Evolutionary conservation across 2,329 filamentous ascomycete genomes (phyloP), one percentile per base, ranked within the genome.

Genomic region (Xylariaceae sp.): DNA sequence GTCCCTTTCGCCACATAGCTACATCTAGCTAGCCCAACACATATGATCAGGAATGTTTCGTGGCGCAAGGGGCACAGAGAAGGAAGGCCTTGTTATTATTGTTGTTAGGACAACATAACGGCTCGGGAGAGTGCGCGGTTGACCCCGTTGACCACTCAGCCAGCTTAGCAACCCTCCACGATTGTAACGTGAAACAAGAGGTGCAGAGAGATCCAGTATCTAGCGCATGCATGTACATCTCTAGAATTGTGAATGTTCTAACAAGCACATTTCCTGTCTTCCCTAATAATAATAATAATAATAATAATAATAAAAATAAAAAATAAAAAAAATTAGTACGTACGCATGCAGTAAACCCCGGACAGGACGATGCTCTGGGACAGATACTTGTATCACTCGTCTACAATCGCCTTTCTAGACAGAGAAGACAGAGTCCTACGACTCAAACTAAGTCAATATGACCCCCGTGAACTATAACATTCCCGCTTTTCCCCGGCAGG

Each of bases 401-500:
- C 32, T 48, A 29, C 20, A 29, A 15, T 39, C 41, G 10, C 20
- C 16, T 43, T 10, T 29, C 11, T 7, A 24, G 32, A 15, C 18
- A n/a, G 41, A 20, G 13, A 24, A 24, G 16, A 27, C 9, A 18
- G 33, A 13, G 18, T 4, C 8, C n/a, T n/a, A n/a, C n/a, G n/a
- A n/a, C 16, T 29, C 5, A 10, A 20, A n/a, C 6, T 8, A 29
- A n/a, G 36, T 35, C 32, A 11, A 21, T 13, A 32, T 33, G 35
- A 16, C 8, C 15, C 16, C 39, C 29, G 10, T 36, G 21, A 39
- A 44, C 52, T 37, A 36, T 27, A 37, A 43, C 18, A 42, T 33
- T 20, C 13, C 21, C 23, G 37, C 16, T 44, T 39, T 56, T 39
- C 43, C 49, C 39, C 43, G 20, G 13, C 23, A n/a, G 49, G 33